Evolutionary conservation across 192 early-diverging fungal genomes (phyloP).

Genomic region (Entomortierella beljakovae): DNA sequence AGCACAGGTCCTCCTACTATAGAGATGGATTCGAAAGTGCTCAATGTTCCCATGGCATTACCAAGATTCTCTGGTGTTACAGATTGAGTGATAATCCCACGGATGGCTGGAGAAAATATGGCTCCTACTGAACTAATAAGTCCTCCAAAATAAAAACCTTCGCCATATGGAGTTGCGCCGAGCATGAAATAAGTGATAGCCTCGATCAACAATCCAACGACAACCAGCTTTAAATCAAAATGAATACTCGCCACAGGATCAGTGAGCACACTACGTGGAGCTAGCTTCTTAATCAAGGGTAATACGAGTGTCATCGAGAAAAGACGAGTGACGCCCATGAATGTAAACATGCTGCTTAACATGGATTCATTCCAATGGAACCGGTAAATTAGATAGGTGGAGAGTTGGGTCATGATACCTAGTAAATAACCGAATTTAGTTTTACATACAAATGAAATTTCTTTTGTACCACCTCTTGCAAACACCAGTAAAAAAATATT

Average conservation of each 20-base stretch:
- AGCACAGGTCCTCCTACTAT: slow-evolving; percentile 10
- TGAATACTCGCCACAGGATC: slow-evolving; percentile 13
- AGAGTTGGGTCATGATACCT: too few relatives aligned
- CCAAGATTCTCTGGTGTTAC: slow-evolving; percentile 26
- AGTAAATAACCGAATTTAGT: too few relatives aligned
- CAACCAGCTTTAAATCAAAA: slow-evolving; percentile 31
- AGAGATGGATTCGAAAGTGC: slow-evolving; percentile 25
- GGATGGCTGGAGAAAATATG: slow-evolving; percentile 24
- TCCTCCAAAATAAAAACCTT: slow-evolving; percentile 33
- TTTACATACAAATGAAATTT: too few relatives aligned
- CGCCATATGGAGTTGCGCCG: slow-evolving; percentile 11
- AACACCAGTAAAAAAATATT: too few relatives aligned
- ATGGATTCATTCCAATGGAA: slow-evolving; percentile 17
- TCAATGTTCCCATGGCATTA: slow-evolving; percentile 22
- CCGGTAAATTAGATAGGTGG: slow-evolving; percentile 15
- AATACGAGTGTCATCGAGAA: slow-evolving; percentile 21
- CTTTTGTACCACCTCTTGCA: too few relatives aligned
- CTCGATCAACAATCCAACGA: slow-evolving; percentile 23
- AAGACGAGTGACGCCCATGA: slow-evolving; percentile 29
- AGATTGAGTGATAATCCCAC: slow-evolving; percentile 26
- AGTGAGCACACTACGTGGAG: not conserved
- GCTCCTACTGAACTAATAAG: slow-evolving; percentile 16
- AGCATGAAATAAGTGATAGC: slow-evolving; percentile 17
- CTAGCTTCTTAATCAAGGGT: slow-evolving; percentile 11
- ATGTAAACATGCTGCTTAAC: slow-evolving; percentile 9